Base-by-base conservation (phyloP, 1,284 basidiomycete species). In the Rhizoctonia solani region DNA sequence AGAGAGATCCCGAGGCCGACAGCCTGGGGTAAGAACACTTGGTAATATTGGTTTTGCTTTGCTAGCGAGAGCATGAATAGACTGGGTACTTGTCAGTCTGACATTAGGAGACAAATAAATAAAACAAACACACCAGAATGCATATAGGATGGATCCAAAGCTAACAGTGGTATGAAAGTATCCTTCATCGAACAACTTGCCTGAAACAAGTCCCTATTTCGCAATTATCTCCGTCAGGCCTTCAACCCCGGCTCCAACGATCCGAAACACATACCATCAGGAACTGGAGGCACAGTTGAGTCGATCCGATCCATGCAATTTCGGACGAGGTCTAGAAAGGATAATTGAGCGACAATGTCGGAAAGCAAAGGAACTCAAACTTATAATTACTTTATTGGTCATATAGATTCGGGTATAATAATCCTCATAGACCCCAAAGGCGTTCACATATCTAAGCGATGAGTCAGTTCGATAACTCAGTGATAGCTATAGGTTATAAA, bases 1-100 rank as follows among this genome's bases (percentile, higher is more conserved):
- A 77, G 73, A 4, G 80, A 80, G 13, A 81, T 72, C 1, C 82
- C 81, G 14, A 79, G 71, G 0, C 78, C 79, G 14, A 83, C 65
- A 1, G 82, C 82, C 71, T 79, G 79, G 4, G 73, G 73, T 21
- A 81, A 74, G 68, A 79, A 76, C 54, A 76, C 78, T 67, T 78
- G 79, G 71, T 78, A 80, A 47, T 71, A 77, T 11, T 77, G 73
- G 25, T 75, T 70, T 14, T 66, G 70, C 54, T 77, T 71, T 5
- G 74, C 72, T 5, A 80, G 69, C 46, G 79, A 79, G 32, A 79
- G 74, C 72, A 79, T 72, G 75, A 80, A 78, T 69, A 76, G 73
- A 19, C 59, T 63, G 19, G 32, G 32, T 11, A 11, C 16, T 23
- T 39, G 1, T 34, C 32, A 6, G 32, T 63, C 23, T 41, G 41